Conservation (phyloP, 441 rosid species). For the Pelargonium myrrhifolium region DNA sequence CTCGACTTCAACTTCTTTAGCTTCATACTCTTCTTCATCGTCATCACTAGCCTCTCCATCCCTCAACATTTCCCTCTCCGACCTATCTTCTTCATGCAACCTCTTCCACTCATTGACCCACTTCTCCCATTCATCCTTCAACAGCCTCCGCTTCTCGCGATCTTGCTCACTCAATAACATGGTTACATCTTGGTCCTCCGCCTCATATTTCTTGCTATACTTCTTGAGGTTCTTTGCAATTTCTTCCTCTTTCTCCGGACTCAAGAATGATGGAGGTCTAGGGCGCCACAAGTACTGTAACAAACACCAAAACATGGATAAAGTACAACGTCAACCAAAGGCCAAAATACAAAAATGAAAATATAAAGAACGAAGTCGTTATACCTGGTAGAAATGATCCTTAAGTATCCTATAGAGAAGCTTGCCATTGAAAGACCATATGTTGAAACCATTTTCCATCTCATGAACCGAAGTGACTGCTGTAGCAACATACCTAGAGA, state of each 20-base stretch:
- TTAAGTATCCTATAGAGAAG: constrained; percentile 20
- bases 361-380: no score
- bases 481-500: constrained; percentile 24
- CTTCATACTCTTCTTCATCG: constrained; percentile 85
- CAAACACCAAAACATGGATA: no score
- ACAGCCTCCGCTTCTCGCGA: constrained; percentile 62
- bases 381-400: constrained; percentile 25
- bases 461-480: constrained; percentile 24
- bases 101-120: constrained; percentile 68
- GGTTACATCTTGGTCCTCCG: constrained; percentile 88
- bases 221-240: constrained; percentile 78
- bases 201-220: constrained; percentile 84
- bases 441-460: constrained; percentile 28
- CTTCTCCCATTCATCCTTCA: constrained; percentile 91
- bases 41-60: constrained; percentile 91
- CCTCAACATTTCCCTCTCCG: constrained; percentile 50
- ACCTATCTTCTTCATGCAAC: constrained; percentile 56
- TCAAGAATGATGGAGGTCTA: constrained; percentile 74
- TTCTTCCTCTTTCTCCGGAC: constrained; percentile 81
- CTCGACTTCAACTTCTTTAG: constrained; percentile 79
- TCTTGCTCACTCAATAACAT: constrained; percentile 74
- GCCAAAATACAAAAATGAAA: no score
- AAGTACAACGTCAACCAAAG: no score
- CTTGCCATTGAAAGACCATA: constrained; percentile 29
- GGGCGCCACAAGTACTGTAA: constrained; percentile 81